Conservation (phyloP, 306 rosid species). For the barrel medic (Medicago truncatula) region MtrunA17r5.0-ANR NC_053048.1:50331501-50332000, state of each 20-base stretch:
- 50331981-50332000: constrained; percentile 23
- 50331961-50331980: background rate
- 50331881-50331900: background rate
- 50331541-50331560: background rate
- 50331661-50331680: constrained; percentile 80
- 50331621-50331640: constrained; percentile 46
- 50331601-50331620: constrained; percentile 32
- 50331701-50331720: constrained; percentile 90
- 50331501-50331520: constrained; percentile 17
- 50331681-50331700: constrained; percentile 81
- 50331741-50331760: constrained; percentile 88
- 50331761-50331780: constrained; percentile 83
- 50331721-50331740: constrained; percentile 97
- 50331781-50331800: constrained; percentile 86
- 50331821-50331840: constrained; percentile 86
- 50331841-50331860: constrained; percentile 95
- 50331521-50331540: constrained; percentile 18
- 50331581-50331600: constrained; percentile 23
- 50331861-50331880: constrained; percentile 35
- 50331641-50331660: constrained; percentile 94
- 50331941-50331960: constrained; percentile 24
- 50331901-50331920: constrained; percentile 1
- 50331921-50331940: constrained; percentile 11
- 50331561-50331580: constrained; percentile 14
- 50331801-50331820: constrained; percentile 83